Evolutionary conservation across 345 rosid species (phyloP).

Genomic region (Isatis tinctoria): DNA sequence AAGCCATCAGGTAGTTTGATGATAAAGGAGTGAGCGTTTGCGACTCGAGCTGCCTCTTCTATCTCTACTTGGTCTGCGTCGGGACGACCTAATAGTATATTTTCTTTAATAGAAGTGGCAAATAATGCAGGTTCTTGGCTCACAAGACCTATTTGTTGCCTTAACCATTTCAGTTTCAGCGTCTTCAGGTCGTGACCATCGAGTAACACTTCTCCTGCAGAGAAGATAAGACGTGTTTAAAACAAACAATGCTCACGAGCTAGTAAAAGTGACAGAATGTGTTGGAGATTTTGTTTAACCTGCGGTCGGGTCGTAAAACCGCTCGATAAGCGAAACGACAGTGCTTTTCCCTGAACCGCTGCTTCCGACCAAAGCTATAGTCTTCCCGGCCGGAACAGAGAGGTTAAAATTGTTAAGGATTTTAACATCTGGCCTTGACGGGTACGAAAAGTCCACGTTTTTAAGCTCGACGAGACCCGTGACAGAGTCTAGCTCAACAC

Average conservation of each 20-base stretch:
- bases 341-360: conserved; percentile 99
- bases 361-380: conserved; percentile 96
- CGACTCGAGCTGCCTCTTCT: conserved; percentile 96
- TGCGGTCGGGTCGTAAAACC: conserved; percentile 89
- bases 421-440: conserved; percentile 79
- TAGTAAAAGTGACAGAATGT: background rate
- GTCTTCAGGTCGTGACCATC: conserved; percentile 88
- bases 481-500: conserved; percentile 63
- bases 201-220: conserved; percentile 78
- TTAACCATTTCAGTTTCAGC: conserved; percentile 78
- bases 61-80: conserved; percentile 72
- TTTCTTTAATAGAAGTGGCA: conserved; percentile 92
- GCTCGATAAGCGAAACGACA: conserved; percentile 86
- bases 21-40: conserved; percentile 94
- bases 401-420: conserved; percentile 72
- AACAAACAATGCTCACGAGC: conserved; percentile 1
- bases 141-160: conserved; percentile 96
- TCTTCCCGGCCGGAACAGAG: conserved; percentile 90
- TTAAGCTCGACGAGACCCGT: conserved; percentile 76
- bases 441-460: conserved; percentile 80
- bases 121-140: conserved; percentile 97
- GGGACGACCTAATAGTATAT: conserved; percentile 88
- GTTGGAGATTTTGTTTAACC: conserved; percentile 38
- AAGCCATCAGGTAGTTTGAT: conserved; percentile 88
- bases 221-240: background rate